A percentile compares a stretch with the other conserved stretches of the same genome.
Evolutionary conservation across 441 rosid species (phyloP).

Genomic region (Monsonia emarginata): DNA sequence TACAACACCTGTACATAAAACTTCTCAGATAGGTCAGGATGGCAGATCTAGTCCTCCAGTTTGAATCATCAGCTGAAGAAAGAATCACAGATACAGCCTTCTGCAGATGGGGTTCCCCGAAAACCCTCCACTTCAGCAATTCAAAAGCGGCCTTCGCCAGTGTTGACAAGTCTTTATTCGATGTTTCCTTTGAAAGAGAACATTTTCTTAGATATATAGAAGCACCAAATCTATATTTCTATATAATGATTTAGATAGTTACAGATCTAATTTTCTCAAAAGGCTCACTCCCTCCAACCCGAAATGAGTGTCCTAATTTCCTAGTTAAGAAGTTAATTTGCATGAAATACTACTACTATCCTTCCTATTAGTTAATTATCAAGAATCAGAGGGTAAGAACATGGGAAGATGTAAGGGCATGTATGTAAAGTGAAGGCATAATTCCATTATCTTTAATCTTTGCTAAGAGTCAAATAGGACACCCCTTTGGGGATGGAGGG

Average conservation of each 20-base stretch:
- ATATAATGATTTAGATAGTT: background rate
- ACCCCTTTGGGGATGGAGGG: too few species aligned
- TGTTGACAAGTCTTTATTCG: conserved; percentile 86
- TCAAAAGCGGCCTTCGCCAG: conserved; percentile 93
- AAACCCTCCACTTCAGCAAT: conserved; percentile 86
- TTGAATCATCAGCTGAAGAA: conserved; percentile 63
- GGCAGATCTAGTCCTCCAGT: conserved; percentile 97
- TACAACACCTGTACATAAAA: conserved; percentile 70
- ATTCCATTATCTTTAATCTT: too few species aligned
- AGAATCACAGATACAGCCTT: conserved; percentile 61
- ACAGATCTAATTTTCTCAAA: conserved; percentile 17
- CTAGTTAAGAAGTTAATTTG: too few species aligned
- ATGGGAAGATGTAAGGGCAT: too few species aligned
- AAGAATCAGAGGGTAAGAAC: too few species aligned
- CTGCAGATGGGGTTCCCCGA: conserved; percentile 70
- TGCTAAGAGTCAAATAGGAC: too few species aligned
- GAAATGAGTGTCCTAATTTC: too few species aligned
- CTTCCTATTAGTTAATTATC: too few species aligned
- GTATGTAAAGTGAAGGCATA: too few species aligned
- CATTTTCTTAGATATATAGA: conserved; percentile 17
- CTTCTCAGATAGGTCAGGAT: conserved; percentile 81
- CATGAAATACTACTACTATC: too few species aligned
- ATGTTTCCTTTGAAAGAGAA: conserved; percentile 63
- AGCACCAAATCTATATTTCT: too few species aligned
- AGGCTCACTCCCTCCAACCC: too few species aligned